Evolutionary conservation across 345 rosid genomes (phyloP).

Genomic region (Hevea brasiliensis): DNA sequence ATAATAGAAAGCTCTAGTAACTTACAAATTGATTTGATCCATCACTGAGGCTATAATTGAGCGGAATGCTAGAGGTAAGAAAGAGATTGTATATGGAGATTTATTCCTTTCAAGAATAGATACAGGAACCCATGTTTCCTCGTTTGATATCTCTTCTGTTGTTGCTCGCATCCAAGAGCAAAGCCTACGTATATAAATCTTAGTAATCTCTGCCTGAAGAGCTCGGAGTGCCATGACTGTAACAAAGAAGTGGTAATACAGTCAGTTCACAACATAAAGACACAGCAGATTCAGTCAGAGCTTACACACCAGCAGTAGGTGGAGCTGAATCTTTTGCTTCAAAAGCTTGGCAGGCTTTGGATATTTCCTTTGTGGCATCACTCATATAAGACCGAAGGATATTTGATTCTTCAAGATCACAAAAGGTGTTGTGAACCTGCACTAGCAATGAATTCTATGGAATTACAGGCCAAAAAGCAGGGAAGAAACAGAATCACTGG

Average conservation of each 20-base stretch:
- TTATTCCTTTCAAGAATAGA: conserved; percentile 89
- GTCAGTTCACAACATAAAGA: conserved; percentile 27
- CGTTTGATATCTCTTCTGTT: conserved; percentile 67
- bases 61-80: conserved; percentile 84
- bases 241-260: conserved; percentile 29
- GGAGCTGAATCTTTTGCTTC: conserved; percentile 93
- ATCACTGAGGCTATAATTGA: conserved; percentile 69
- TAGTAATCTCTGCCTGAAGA: conserved; percentile 74
- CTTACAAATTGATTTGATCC: conserved; percentile 92
- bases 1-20: conserved; percentile 18
- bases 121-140: conserved; percentile 86
- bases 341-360: conserved; percentile 87
- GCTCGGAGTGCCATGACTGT: conserved; percentile 71
- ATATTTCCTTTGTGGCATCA: conserved; percentile 76
- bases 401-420: conserved; percentile 79
- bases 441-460: conserved; percentile 22
- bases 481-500: conserved; percentile 12
- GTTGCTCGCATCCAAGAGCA: conserved; percentile 96
- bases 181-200: conserved; percentile 77
- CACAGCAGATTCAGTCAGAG: conserved; percentile 24
- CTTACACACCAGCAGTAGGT: conserved; percentile 63
- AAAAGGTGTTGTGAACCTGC: conserved; percentile 79
- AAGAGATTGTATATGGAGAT: conserved; percentile 87
- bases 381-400: conserved; percentile 76
- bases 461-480: conserved; percentile 8